Evolutionary conservation across 495 filamentous ascomycete species (phyloP).

Genomic region (Penicillium turbatum): DNA sequence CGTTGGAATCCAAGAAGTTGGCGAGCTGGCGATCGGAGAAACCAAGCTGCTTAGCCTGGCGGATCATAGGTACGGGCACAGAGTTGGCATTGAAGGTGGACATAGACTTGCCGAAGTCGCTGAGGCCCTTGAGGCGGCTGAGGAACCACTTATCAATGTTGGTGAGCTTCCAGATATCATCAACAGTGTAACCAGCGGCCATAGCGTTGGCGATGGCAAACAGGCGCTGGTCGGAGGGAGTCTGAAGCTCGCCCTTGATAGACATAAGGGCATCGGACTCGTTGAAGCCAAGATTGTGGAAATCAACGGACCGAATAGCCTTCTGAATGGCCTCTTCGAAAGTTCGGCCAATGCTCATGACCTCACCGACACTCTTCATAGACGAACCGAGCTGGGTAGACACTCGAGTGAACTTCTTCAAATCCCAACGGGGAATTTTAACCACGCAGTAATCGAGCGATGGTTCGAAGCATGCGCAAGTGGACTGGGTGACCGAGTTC

Average conservation of each 20-base stretch:
- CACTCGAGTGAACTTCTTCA: constrained; percentile 97
- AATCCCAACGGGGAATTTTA: constrained; percentile 97
- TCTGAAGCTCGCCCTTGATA: constrained; percentile 92
- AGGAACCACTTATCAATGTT: constrained; percentile 88
- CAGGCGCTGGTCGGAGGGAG: constrained; percentile 92
- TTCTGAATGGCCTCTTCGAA: constrained; percentile 99
- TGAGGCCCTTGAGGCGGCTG: constrained; percentile 80
- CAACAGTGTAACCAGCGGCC: constrained; percentile 85
- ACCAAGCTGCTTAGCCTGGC: constrained; percentile 84
- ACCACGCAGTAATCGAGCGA: constrained; percentile 98
- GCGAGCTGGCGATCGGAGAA: constrained; percentile 93
- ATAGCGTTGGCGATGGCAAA: constrained; percentile 99
- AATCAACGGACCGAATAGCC: constrained; percentile 91
- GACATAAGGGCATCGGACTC: constrained; percentile 91
- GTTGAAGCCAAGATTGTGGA: constrained; percentile 92
- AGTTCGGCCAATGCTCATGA: constrained; percentile 95
- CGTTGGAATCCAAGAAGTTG: constrained; percentile 89
- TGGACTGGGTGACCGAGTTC: constrained; percentile 94
- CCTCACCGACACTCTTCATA: constrained; percentile 99
- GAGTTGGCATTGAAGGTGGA: constrained; percentile 62
- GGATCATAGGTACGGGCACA: constrained; percentile 60
- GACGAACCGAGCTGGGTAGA: constrained; percentile 93
- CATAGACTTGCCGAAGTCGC: constrained; percentile 80
- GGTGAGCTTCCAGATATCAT: constrained; percentile 97
- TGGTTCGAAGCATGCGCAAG: constrained; percentile 98